These are phyloP conservation scores for Teratosphaeria zuluensis DNA, from an alignment of 2,329 filamentous ascomycete genomes.

Conservation along the genomic window DNA sequence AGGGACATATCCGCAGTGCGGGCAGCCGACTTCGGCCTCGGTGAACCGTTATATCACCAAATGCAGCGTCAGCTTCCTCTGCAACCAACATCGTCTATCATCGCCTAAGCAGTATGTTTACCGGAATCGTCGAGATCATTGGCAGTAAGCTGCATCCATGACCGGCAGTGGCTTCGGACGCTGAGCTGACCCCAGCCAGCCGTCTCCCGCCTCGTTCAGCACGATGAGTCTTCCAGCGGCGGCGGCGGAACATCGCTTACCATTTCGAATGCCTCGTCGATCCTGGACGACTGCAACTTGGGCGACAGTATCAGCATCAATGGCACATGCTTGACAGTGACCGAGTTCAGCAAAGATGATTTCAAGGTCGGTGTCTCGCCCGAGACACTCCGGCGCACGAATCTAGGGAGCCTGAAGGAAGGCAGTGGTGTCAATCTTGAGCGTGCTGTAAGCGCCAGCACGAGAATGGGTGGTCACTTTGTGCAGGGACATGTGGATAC, in stretches of 20 bases:
- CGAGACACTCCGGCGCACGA: slow-evolving; percentile 90
- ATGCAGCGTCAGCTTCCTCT: neutral
- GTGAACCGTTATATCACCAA: neutral
- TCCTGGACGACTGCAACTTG: slow-evolving; percentile 72
- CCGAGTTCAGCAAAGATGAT: slow-evolving; percentile 48
- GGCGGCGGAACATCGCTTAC: slow-evolving; percentile 82
- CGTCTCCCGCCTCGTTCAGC: slow-evolving; percentile 68
- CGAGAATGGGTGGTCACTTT: slow-evolving; percentile 96
- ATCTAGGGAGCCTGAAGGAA: slow-evolving; percentile 65
- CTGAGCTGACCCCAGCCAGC: slow-evolving; percentile 45
- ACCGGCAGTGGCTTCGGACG: slow-evolving; percentile 21
- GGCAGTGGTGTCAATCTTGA: slow-evolving; percentile 79
- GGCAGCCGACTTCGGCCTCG: neutral
- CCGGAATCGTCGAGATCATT: slow-evolving; percentile 83
- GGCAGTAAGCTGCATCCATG: slow-evolving; percentile 57
- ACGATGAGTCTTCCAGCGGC: slow-evolving; percentile 61
- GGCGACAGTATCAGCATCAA: slow-evolving; percentile 95
- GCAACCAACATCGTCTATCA: neutral
- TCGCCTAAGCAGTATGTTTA: slow-evolving; percentile 62
- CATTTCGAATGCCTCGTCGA: slow-evolving; percentile 63
- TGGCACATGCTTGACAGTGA: slow-evolving; percentile 91
- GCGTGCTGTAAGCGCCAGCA: slow-evolving; percentile 79
- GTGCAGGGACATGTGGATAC: slow-evolving; percentile 97
- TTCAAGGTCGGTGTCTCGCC: slow-evolving; percentile 94
- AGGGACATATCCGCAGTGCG: neutral